phyloP scores from a whole-genome alignment of 2,329 filamentous ascomycete species.

The Neopestalotiopsis sp. region DNA sequence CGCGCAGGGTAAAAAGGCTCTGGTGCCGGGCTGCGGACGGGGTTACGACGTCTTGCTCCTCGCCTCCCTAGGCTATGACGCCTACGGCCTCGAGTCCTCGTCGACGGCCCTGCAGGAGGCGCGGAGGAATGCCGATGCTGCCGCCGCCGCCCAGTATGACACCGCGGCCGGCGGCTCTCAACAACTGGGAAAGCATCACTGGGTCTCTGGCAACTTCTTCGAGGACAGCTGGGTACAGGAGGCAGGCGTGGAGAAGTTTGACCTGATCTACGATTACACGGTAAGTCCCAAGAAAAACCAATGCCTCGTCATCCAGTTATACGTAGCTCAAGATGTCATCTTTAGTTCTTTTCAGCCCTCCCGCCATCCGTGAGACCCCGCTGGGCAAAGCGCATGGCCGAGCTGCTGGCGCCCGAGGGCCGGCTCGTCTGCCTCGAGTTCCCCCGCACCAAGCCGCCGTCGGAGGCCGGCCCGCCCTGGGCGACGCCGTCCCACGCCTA shows the following conservation, averaged over 20 bases:
- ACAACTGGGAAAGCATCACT: constrained; percentile 44
- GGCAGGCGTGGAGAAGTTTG: constrained; percentile 57
- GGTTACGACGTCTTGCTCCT: constrained; percentile 84
- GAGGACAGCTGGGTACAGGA: constrained; percentile 59
- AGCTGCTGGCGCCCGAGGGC: constrained; percentile 55
- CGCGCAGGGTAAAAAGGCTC: constrained; percentile 51
- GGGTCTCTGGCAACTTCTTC: constrained; percentile 72
- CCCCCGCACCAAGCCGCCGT: constrained; percentile 73
- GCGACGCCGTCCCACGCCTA: constrained; percentile 73
- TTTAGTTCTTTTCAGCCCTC: constrained; percentile 67
- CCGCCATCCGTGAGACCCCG: constrained; percentile 55
- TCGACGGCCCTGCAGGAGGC: constrained; percentile 52
- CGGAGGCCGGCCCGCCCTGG: constrained; percentile 74
- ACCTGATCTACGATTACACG: constrained; percentile 70
- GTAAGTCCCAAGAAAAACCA: constrained; percentile 43
- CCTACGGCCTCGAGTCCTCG: constrained; percentile 75
- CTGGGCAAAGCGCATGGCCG: constrained; percentile 59
- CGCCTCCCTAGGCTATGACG: constrained; percentile 77
- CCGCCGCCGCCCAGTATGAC: constrained; percentile 43
- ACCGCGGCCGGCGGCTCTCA: constrained; percentile 40
- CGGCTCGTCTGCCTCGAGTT: constrained; percentile 75
- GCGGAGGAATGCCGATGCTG: constrained; percentile 45
- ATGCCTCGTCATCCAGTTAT: not conserved
- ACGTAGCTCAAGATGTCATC: not conserved
- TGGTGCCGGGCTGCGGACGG: constrained; percentile 83